Conservation (phyloP, 148 eudicot genomes). For the Oxyria digyna region DNA sequence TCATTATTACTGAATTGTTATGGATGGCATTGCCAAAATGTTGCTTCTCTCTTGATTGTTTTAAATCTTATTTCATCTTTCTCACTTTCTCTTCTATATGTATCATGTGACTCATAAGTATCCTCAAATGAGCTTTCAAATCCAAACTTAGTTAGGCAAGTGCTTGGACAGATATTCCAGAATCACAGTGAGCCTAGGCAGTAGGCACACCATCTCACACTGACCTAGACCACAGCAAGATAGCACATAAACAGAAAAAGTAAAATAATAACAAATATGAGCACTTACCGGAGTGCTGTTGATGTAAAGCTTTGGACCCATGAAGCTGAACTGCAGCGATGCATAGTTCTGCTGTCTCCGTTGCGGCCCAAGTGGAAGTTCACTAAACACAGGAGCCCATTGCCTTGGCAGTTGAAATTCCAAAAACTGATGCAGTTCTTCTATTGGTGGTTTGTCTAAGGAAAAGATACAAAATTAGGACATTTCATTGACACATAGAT, state of each 20-base stretch:
- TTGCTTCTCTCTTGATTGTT: background rate
- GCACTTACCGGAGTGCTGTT: conserved; percentile 57
- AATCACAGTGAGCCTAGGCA: background rate
- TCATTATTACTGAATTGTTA: background rate
- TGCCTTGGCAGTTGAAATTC: conserved; percentile 97
- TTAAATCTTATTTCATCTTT: background rate
- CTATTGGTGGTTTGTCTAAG: conserved; percentile 94
- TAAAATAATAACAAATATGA: background rate
- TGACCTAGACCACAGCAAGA: background rate
- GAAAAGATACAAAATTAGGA: conserved; percentile 4
- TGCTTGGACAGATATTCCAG: background rate
- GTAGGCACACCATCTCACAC: conserved; percentile 1
- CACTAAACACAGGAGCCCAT: conserved; percentile 98
- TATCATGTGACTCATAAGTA: background rate
- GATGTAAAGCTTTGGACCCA: conserved; percentile 93
- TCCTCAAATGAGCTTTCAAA: background rate
- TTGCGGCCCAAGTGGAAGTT: conserved; percentile 96
- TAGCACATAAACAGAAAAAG: background rate
- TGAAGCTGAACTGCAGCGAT: conserved; percentile 88
- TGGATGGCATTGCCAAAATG: background rate
- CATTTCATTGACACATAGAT: background rate
- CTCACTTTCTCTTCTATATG: background rate
- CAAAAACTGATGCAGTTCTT: conserved; percentile 95
- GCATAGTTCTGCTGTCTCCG: conserved; percentile 60
- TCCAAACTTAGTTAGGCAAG: background rate